These are phyloP conservation scores for Pythium aphanidermatum DNA, from an alignment of 352 stramenopile species.

Conservation along the genomic window DNA sequence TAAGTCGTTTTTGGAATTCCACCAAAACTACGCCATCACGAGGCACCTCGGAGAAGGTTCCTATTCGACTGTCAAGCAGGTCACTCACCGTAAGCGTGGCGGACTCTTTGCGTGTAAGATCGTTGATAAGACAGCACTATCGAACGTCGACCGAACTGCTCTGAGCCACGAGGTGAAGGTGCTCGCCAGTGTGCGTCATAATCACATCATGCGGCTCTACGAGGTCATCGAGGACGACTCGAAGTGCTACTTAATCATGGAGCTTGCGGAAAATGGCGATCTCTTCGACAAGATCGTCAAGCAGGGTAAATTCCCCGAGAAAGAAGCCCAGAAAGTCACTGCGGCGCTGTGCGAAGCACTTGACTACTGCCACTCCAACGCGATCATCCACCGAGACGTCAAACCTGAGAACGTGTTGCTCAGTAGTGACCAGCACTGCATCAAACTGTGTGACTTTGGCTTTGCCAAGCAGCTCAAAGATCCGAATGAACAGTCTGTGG, in stretches of 20 bases:
- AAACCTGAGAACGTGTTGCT: slow-evolving; percentile 85
- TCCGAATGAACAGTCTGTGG: slow-evolving; percentile 52
- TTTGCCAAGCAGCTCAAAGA: slow-evolving; percentile 71
- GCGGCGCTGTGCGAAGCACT: slow-evolving; percentile 84
- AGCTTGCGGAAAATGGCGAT: slow-evolving; percentile 91
- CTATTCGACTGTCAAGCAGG: slow-evolving; percentile 86
- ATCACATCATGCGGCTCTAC: slow-evolving; percentile 88
- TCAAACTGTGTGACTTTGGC: slow-evolving; percentile 86
- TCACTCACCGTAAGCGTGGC: slow-evolving; percentile 74
- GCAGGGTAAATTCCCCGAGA: slow-evolving; percentile 61
- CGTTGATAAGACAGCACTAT: slow-evolving; percentile 74
- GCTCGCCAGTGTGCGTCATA: slow-evolving; percentile 68
- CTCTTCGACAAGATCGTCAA: slow-evolving; percentile 86
- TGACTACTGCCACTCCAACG: slow-evolving; percentile 89
- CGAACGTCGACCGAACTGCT: slow-evolving; percentile 59
- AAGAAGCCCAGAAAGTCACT: slow-evolving; percentile 60
- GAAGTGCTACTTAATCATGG: slow-evolving; percentile 97
- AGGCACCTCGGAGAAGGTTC: slow-evolving; percentile 78
- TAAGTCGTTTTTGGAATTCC: slow-evolving; percentile 80
- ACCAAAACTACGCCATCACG: slow-evolving; percentile 77
- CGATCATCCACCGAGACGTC: slow-evolving; percentile 81
- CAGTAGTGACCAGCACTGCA: slow-evolving; percentile 38
- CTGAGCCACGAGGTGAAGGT: slow-evolving; percentile 71
- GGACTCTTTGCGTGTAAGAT: slow-evolving; percentile 79
- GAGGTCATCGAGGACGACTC: slow-evolving; percentile 93